These are phyloP conservation scores for Porphyra umbilicalis DNA, from an alignment of 31 red algal genomes.

Conservation along the genomic window DNA sequence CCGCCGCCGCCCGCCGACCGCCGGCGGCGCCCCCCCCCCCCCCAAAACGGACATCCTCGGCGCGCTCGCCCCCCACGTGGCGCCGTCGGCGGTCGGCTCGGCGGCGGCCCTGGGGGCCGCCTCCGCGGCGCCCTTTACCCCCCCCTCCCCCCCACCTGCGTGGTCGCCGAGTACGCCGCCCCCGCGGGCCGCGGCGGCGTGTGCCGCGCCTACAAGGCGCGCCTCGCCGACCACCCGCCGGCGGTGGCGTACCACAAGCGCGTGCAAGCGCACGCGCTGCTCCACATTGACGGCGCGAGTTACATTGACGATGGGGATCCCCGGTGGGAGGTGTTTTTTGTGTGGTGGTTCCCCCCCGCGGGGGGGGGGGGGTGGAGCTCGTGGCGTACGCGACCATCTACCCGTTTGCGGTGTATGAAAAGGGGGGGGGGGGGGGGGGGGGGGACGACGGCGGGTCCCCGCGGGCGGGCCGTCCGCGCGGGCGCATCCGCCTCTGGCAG, in stretches of 20 bases:
- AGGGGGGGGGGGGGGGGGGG: too few relatives aligned
- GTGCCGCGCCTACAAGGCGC: neutral
- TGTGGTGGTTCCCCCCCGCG: conserved; percentile 10
- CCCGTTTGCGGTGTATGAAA: conserved; percentile 39
- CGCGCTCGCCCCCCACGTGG: neutral
- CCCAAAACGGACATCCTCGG: neutral
- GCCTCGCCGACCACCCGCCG: neutral
- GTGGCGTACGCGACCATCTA: conserved; percentile 68
- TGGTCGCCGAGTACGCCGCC: conserved; percentile 3
- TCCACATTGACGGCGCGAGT: conserved; percentile 69
- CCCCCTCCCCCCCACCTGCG: conserved; percentile 21
- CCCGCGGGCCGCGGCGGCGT: conserved; percentile 5
- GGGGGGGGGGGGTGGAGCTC: conserved; percentile 9
- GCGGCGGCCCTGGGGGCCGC: neutral
- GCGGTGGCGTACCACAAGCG: conserved; percentile 32
- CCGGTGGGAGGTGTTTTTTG: conserved; percentile 45
- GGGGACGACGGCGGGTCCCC: too few relatives aligned
- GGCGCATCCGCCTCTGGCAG: neutral
- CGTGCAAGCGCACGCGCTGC: conserved; percentile 51
- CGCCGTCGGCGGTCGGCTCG: neutral
- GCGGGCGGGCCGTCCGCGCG: neutral
- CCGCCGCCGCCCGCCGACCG: neutral
- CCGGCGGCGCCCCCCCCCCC: neutral
- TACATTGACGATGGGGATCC: conserved; percentile 69
- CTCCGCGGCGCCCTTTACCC: neutral